Base-by-base conservation (phyloP, 768 basidiomycete species). In the Pisolithus microcarpus region DNA sequence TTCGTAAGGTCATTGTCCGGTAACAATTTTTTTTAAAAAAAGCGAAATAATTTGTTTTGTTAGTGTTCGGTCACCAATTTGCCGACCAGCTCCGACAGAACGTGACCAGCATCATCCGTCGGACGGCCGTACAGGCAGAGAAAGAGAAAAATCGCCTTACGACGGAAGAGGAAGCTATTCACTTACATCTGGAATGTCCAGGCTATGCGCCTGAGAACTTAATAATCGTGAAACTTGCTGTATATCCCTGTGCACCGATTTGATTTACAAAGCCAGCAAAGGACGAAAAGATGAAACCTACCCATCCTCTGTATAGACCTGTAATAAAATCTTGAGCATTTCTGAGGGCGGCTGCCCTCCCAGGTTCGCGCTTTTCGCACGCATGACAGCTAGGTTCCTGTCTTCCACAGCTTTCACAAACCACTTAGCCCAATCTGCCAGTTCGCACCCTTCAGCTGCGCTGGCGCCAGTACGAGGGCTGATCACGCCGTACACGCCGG, bases 301-400 rank as follows among this genome's bases (percentile, higher is more conserved):
- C 88, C 80, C 79, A 50, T 83, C 81, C 34, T 72, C 73, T 84
- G 91, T 85, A 65, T 93, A 92, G 7, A 93, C 85, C 62, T 87
- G 82, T 52, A 95, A 61, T 26, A 95, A 66, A 28, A 82, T 77
- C 70, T 76, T 81, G 56, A 93, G 65, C 57, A 93, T 67, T 23
- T 77, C 74, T 48, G 71, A 77, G 60, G 81, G 83, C 52, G 75
- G 59, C 8, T 71, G n/a, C 44, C 42, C 54, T 5, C 24, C 23
- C 9, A 19, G 15, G 7, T 16, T n/a, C 5, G 43, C 15, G n/a
- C 18, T 40, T 18, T 40, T 15, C 44, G 52, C 52, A n/a, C 56
- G 52, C 48, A 55, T 63, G 11, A 24, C 52, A 86, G 67, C 52
- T 85, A 64, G 31, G 74, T 74, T 52, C 73, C 78, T 66, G 78